Evolutionary conservation across 2,329 filamentous ascomycete species (phyloP).

Genomic region (Botrytis medusae): DNA sequence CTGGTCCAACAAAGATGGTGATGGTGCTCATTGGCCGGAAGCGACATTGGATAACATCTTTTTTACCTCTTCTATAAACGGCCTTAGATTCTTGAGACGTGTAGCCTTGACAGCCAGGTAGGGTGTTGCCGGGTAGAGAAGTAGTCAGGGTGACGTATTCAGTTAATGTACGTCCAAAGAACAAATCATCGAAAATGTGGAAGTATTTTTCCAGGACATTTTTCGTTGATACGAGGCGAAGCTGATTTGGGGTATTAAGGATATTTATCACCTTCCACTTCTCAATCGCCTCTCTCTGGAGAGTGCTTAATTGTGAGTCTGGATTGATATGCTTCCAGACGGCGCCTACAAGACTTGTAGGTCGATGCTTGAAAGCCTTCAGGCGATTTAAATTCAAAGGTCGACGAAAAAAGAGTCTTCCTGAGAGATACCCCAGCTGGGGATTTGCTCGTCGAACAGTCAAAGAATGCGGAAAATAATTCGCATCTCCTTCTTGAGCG

Average conservation of each 20-base stretch:
- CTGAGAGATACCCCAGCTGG: background rate
- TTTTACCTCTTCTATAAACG: background rate
- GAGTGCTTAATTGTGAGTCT: background rate
- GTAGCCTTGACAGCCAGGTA: background rate
- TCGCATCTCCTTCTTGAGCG: background rate
- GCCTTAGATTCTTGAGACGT: background rate
- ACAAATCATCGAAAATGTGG: constrained; percentile 6
- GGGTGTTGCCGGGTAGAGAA: background rate
- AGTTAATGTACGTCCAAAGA: background rate
- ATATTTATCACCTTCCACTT: constrained; percentile 6
- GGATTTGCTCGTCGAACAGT: background rate
- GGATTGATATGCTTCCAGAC: background rate
- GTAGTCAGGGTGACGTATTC: background rate
- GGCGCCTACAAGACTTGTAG: background rate
- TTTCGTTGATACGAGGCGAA: background rate
- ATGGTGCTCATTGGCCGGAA: background rate
- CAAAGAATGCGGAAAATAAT: background rate
- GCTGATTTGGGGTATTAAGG: background rate
- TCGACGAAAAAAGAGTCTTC: background rate
- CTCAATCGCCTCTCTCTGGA: background rate
- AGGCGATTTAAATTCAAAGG: background rate
- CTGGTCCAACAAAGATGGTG: background rate
- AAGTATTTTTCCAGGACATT: background rate
- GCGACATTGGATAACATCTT: too few species aligned
- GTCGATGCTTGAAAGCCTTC: background rate